These are phyloP conservation scores for Clohesyomyces aquaticus DNA, from an alignment of 495 filamentous ascomycete genomes.

Conservation along the genomic window DNA sequence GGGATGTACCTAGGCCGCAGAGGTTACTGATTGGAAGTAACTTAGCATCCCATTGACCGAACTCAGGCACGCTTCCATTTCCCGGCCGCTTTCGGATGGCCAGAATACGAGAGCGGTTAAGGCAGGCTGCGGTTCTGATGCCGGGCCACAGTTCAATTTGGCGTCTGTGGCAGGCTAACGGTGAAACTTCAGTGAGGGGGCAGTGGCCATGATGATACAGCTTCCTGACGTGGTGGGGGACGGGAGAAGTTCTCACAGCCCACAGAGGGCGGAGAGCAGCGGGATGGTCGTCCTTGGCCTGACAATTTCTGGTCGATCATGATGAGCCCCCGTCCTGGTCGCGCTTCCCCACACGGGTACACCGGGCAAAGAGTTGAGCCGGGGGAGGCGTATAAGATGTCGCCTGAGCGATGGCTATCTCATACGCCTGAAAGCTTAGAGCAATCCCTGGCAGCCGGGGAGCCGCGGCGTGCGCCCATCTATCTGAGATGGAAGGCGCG, in stretches of 20 bases:
- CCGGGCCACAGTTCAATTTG: no score
- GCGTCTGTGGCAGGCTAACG: no score
- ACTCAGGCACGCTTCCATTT: constrained; percentile 21
- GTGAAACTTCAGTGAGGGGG: not conserved
- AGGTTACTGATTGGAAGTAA: constrained; percentile 13
- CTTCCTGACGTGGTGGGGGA: not conserved
- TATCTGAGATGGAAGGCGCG: constrained; percentile 9
- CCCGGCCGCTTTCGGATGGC: constrained; percentile 19
- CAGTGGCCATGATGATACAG: not conserved
- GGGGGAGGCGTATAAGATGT: constrained; percentile 19
- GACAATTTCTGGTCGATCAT: constrained; percentile 29
- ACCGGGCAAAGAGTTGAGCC: constrained; percentile 3
- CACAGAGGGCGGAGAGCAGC: constrained; percentile 2
- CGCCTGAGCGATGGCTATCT: constrained; percentile 17
- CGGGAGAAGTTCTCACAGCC: not conserved
- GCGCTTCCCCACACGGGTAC: constrained; percentile 41
- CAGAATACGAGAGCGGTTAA: constrained; percentile 13
- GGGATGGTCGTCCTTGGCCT: constrained; percentile 14
- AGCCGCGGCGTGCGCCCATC: constrained; percentile 19
- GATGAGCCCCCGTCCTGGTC: constrained; percentile 31
- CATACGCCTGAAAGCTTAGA: not conserved
- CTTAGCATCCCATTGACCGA: constrained; percentile 25
- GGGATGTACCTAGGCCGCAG: constrained; percentile 16
- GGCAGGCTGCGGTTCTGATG: not conserved
- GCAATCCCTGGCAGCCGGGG: constrained; percentile 20